Evolutionary conservation across 164 flowering plant genomes (phyloP), one percentile per base, ranked within the genome.

Genomic region (Sedum album): DNA sequence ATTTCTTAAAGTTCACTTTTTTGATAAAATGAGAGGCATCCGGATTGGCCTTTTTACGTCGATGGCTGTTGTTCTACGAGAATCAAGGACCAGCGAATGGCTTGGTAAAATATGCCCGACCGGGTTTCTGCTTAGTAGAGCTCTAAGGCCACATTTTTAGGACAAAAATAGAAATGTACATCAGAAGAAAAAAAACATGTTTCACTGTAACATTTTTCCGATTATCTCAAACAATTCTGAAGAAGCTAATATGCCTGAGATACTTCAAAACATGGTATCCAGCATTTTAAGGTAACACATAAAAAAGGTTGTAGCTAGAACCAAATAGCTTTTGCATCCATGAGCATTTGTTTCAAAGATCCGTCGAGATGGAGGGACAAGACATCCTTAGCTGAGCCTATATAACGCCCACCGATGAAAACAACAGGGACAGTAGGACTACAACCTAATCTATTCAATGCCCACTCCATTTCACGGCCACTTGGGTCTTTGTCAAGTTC

Each of bases 321-420:
- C 81, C 81, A 79, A 0, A 81, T 66, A 2, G 80, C 79, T 36
- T 82, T 82, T 33, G 76, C 78, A 67, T 48, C 73, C 60, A 28
- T 76, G 33, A 79, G 77, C 78, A 79, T 49, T 14, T 67, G 72
- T 69, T 68, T 71, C 38, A 79, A 66, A 13, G 73, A 51, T n/a
- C 82, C 78, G 33, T 73, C 61, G 13, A 78, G 76, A 23, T 76
- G 82, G 55, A 72, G 76, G 0, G 78, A 72, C 73, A 79, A 70
- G 38, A 79, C 74, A 42, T 42, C 66, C 31, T 76, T 66, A 0
- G 73, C 46, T 0, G 78, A 72, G 6, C 82, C 82, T 1, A 76
- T 69, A 60, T 76, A 57, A 1, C 64, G 66, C 23, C 31, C 68
- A n/a, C 48, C 68, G 18, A 65, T 65, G 68, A 65, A 65, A 21